Evolutionary conservation across 352 stramenopile genomes (phyloP).

Genomic region (Globisporangium apiculatum): DNA sequence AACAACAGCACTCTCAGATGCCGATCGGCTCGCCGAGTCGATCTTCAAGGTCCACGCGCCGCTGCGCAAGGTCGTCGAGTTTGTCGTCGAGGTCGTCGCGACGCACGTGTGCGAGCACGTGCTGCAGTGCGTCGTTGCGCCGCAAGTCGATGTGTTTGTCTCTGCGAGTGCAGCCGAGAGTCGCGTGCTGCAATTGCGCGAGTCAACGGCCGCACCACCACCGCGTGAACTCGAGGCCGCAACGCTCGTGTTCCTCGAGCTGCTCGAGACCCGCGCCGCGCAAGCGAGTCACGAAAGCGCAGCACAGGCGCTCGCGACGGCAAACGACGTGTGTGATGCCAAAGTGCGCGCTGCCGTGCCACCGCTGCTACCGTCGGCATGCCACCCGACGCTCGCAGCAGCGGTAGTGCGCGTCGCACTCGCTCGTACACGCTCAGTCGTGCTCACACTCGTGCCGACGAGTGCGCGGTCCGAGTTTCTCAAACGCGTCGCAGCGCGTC

Average conservation of each 20-base stretch:
- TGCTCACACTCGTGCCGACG: conserved; percentile 32
- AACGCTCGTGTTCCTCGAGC: conserved; percentile 25
- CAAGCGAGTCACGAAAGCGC: conserved; percentile 22
- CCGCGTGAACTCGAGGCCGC: conserved; percentile 2
- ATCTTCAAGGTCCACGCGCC: conserved; percentile 62
- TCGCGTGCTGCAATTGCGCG: conserved; percentile 3
- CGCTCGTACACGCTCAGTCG: conserved; percentile 19
- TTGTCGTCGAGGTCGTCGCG: conserved; percentile 54
- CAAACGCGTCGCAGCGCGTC: conserved; percentile 32
- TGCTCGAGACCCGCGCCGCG: conserved; percentile 27
- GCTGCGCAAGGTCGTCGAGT: conserved; percentile 47
- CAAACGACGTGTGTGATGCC: conserved; percentile 22
- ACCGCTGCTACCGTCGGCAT: conserved; percentile 29
- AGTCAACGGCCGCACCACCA: conserved; percentile 2
- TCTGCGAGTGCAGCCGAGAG: conserved; percentile 26
- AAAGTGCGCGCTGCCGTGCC: conserved; percentile 24
- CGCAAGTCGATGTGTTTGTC: conserved; percentile 35
- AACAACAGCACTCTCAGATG: conserved; percentile 9
- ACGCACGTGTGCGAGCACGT: conserved; percentile 59
- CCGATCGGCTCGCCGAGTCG: conserved; percentile 30
- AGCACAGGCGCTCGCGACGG: conserved; percentile 19
- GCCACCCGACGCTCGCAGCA: conserved; percentile 26
- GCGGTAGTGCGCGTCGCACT: conserved; percentile 27
- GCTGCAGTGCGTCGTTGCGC: conserved; percentile 29
- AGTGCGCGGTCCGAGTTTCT: conserved; percentile 41